Evolutionary conservation across 768 basidiomycete genomes (phyloP), one percentile per base, ranked within the genome.

Genomic region (Tricholoma furcatifolium): DNA sequence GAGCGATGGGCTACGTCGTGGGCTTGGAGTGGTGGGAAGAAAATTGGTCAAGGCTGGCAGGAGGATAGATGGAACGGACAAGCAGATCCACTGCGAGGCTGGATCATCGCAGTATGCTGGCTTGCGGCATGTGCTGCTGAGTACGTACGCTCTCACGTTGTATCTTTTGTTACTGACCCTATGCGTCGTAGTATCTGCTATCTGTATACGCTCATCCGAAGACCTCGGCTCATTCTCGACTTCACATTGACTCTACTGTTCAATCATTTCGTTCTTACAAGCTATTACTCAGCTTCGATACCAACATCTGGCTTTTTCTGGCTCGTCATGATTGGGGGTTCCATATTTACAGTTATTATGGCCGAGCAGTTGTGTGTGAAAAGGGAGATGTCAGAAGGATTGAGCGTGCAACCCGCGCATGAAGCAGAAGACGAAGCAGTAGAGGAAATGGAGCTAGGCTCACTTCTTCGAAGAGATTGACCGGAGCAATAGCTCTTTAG

Each of bases 241-340:
- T 97, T 97, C 70, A 79, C 92, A 8, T 68, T 96, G 54, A 98
- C 97, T 0, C 81, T 98, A 43, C 72, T 91, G 43, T 91, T 96
- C 78, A 91, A 87, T 66, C 97, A 99, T 69, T 74, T 96, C 53
- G 87, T 98, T 50, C 74, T 98, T 55, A 96, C 97, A 49, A 94
- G 92, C 34, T 98, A 98, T 72, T 93, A 93, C 67, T 83, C 92
- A 2, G 82, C 84, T 11, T 78, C 83, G 12, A 69, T 91, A 57
- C 97, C 97, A 6, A 91, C 91, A 0, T 95, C 93, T 1, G 66
- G 91, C 32, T 98, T 96, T 77, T 98, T 91, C 75, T 99, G 95
- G 94, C 63, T 84, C 43, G 77, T 95, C 45, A 75, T 95, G 65
- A 68, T 80, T n/a, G 72, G 74, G 36, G 86, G 91, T 40, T 79